Evolutionary conservation across 75 land plant genomes (phyloP), one percentile per base, ranked within the genome.

Genomic region (Sequoia sempervirens): DNA sequence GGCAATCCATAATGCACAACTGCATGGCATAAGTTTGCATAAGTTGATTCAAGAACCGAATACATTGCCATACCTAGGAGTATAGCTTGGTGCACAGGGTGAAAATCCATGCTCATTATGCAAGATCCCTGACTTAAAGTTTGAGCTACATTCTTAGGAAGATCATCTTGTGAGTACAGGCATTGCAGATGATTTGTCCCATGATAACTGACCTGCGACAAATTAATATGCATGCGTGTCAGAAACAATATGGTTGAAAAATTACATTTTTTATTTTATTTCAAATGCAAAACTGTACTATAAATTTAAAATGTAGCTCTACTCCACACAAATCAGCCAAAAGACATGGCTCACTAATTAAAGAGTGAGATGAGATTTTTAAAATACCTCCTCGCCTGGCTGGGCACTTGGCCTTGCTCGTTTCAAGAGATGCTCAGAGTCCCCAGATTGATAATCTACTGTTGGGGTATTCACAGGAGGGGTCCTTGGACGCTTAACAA

Each of bases 81-180:
- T 74, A 95, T 9, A 54, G 85, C 83, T 82, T 91, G 97, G 68
- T 95, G 96, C 52, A 87, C 17, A 36, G 97, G 97, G 84, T 95
- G 97, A 81, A 95, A 95, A 90, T 95, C 97, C 93, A 94, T 91
- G 88, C 95, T 94, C 92, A 87, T 94, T 73, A 89, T 87, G 75
- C 66, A 52, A 17, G 96, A 94, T 34, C 97, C 96, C 85, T 94
- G 97, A 76, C 68, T 88, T 23, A 95, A 84, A 37, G 86, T 94
- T 75, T 87, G 84, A n/a, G 90, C 90, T 80, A 94, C 96, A 86
- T 83, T 88, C 88, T 89, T 95, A 0, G 97, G 97, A 73, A 95
- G 84, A 83, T 95, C 97, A 87, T 95, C 96, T 28, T 82, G 84
- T 34, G 94, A 87, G 66, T 90, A 87, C 76, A 91, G 83, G 43